Conservation (phyloP, 1,284 basidiomycete genomes). For the Paramarasmius palmivorus region DNA sequence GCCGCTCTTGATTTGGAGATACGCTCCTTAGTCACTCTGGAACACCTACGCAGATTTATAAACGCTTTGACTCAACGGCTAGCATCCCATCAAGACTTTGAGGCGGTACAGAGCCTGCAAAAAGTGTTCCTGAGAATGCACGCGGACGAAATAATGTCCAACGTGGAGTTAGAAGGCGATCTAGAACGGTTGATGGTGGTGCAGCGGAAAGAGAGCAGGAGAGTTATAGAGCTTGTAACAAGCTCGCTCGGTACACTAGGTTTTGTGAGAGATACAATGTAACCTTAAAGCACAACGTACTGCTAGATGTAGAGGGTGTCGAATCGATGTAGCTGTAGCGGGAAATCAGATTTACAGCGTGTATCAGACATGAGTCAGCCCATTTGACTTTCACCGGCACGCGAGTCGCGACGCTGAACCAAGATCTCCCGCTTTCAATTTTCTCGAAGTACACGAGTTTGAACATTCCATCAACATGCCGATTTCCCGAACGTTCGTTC, state of each 20-base stretch:
- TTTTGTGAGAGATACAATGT: slow-evolving; percentile 58
- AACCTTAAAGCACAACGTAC: no score
- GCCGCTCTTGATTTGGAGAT: slow-evolving; percentile 91
- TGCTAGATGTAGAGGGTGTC: no score
- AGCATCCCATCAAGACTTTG: slow-evolving; percentile 84
- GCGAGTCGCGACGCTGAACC: no score
- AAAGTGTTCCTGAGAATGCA: slow-evolving; percentile 86
- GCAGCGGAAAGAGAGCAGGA: slow-evolving; percentile 72
- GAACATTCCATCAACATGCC: no score
- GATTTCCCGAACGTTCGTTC: no score
- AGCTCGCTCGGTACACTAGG: slow-evolving; percentile 71
- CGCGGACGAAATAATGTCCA: slow-evolving; percentile 76
- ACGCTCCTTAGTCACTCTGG: slow-evolving; percentile 72
- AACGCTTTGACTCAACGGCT: slow-evolving; percentile 76
- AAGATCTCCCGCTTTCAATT: no score
- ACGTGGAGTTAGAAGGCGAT: slow-evolving; percentile 58
- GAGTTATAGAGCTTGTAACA: slow-evolving; percentile 71
- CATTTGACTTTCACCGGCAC: no score
- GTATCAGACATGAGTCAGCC: no score
- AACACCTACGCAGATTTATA: slow-evolving; percentile 72
- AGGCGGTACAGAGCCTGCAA: slow-evolving; percentile 91
- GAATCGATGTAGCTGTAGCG: no score
- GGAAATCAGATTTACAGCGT: no score
- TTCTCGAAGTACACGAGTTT: no score
- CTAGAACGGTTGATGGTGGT: slow-evolving; percentile 60